Evolutionary conservation across 2,329 filamentous ascomycete genomes (phyloP), one percentile per base, ranked within the genome.

Genomic region (Colletotrichum godetiae): DNA sequence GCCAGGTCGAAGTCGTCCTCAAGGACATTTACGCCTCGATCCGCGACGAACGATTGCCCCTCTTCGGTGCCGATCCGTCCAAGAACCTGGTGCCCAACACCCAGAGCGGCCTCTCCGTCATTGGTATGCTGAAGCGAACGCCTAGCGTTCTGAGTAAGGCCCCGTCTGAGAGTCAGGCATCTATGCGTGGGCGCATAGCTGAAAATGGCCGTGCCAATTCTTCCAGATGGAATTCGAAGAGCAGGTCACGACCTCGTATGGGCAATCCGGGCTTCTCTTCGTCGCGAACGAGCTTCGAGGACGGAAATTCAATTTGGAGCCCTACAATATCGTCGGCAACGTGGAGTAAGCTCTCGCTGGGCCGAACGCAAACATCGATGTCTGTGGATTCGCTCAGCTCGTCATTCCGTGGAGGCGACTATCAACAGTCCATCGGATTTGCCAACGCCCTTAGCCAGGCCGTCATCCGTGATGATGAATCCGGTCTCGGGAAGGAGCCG

Each of bases 371-470:
- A 75, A 95, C 95, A 0, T 96, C 95, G 3, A 94, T 97, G 87
- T 98, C 95, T 5, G 93, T 98, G 78, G 95, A 98, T 80, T 98
- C 95, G 1, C 92, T 98, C 77, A 93, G 92, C 24, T 95, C 94
- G 1, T 89, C 91, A 42, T 92, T 92, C 81, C 92, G 91, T 5
- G 90, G 92, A 59, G 92, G 91, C 55, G 95, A 97, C 78, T 98
- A 96, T 81, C 95, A 98, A 82, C 95, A 98, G 83, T 97, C 95
- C 0, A 98, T 99, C 79, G 97, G 97, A 0, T 99, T 99, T 80
- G 97, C 97, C 67, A 98, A 98, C 81, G 97, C 97, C 4, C 88
- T 99, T 12, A 98, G 95, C 78, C 96, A 98, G 81, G 96, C 96
- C 46, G 99, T 98, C 76, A 98, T 98, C 76, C 93, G 97, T 5